Conservation (phyloP, 768 basidiomycete genomes). For the Boletus vermiculosoides region DNA sequence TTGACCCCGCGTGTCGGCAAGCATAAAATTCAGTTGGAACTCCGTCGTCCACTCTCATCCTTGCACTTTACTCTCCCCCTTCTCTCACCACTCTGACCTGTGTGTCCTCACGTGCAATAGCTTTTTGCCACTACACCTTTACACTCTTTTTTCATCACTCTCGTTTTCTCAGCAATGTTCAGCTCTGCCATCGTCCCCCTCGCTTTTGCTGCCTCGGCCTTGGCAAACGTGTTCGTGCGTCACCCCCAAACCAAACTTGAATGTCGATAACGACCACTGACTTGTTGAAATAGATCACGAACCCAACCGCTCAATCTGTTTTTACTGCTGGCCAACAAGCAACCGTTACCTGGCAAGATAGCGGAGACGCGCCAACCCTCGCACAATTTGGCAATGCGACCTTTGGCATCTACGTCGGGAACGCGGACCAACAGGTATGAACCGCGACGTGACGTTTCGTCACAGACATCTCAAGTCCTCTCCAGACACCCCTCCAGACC, state of each 20-base stretch:
- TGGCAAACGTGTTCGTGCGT: conserved; percentile 59
- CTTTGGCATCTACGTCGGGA: conserved; percentile 65
- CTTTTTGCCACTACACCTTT: conserved; percentile 7
- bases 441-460: not conserved
- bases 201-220: conserved; percentile 49
- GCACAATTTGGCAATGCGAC: conserved; percentile 47
- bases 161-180: conserved; percentile 46
- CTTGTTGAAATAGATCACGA: conserved; percentile 47
- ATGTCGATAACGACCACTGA: not conserved
- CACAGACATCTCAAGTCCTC: not conserved
- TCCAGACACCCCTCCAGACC: conserved; percentile 55
- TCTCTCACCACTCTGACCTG: not conserved
- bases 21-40: conserved; percentile 27
- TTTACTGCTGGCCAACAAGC: conserved; percentile 50
- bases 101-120: not conserved
- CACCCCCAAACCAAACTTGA: not conserved
- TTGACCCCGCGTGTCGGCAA: not conserved
- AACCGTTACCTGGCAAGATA: conserved; percentile 61
- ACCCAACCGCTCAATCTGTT: conserved; percentile 45
- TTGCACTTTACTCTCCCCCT: not conserved
- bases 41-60: conserved; percentile 22
- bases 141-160: conserved; percentile 26
- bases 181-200: conserved; percentile 46
- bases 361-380: conserved; percentile 46
- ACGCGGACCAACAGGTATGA: conserved; percentile 55